These are phyloP conservation scores for Clarireedia homoeocarpa DNA, from an alignment of 2,329 filamentous ascomycete species.

Conservation along the genomic window DNA sequence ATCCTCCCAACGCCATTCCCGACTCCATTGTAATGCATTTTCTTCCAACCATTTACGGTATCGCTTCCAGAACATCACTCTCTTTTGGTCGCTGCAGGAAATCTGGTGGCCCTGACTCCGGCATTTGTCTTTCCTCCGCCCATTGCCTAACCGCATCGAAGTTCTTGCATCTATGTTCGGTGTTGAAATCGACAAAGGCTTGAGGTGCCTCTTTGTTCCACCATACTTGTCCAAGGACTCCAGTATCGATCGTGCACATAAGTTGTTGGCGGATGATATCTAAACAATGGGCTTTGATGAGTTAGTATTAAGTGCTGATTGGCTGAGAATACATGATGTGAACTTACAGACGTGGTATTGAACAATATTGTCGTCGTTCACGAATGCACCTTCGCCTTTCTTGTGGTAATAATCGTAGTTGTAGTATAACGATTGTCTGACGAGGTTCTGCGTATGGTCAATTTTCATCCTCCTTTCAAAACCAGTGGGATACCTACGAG, in stretches of 20 bases:
- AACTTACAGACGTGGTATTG: conserved; percentile 42
- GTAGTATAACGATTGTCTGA: conserved; percentile 44
- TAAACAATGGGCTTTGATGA: conserved; percentile 41
- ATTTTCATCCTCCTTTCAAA: neutral
- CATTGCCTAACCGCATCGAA: conserved; percentile 44
- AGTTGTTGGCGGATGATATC: conserved; percentile 48
- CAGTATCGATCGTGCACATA: conserved; percentile 46
- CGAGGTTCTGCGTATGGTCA: conserved; percentile 34
- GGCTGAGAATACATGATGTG: neutral
- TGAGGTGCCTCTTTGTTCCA: conserved; percentile 34
- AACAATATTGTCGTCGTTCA: conserved; percentile 41
- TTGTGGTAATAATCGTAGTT: conserved; percentile 45
- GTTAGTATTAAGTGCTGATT: neutral
- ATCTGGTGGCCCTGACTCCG: conserved; percentile 20
- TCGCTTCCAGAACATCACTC: conserved; percentile 13
- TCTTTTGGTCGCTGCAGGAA: conserved; percentile 22
- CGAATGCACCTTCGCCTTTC: conserved; percentile 38
- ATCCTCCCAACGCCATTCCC: too few species aligned
- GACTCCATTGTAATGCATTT: too few species aligned
- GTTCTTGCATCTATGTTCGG: conserved; percentile 43
- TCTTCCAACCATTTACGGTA: neutral
- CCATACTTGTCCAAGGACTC: conserved; percentile 48
- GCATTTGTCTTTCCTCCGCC: conserved; percentile 41
- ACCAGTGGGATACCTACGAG: conserved; percentile 20
- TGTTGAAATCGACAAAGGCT: conserved; percentile 47